phyloP scores from a whole-genome alignment of 1,284 basidiomycete species.

The Cystobasidiaceae sp. region DNA sequence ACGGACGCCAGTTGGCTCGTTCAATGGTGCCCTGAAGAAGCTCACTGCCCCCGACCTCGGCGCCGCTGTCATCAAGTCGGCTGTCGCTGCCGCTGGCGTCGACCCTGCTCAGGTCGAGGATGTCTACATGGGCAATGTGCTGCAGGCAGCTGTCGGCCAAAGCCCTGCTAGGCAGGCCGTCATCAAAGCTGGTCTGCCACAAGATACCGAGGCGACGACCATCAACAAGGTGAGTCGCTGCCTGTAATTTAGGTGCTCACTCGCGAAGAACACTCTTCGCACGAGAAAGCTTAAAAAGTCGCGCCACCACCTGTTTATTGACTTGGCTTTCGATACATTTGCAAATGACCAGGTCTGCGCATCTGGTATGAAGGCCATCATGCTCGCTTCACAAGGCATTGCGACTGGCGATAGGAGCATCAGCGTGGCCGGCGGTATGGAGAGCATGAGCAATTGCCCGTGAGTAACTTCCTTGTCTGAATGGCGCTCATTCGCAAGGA shows the following conservation, averaged over 20 bases:
- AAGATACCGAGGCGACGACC: slow-evolving; percentile 89
- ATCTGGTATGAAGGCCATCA: slow-evolving; percentile 50
- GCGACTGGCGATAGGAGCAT: slow-evolving; percentile 48
- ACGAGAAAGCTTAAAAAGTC: not conserved
- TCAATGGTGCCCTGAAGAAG: slow-evolving; percentile 83
- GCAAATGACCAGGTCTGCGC: slow-evolving; percentile 47
- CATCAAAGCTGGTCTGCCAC: slow-evolving; percentile 83
- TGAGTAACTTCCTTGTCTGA: slow-evolving; percentile 34
- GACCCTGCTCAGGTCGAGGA: slow-evolving; percentile 81
- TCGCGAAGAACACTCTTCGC: not conserved
- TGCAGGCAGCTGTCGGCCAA: slow-evolving; percentile 50
- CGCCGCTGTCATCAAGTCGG: slow-evolving; percentile 79
- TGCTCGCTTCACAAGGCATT: slow-evolving; percentile 50
- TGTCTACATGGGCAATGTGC: slow-evolving; percentile 83
- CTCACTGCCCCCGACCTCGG: slow-evolving; percentile 90
- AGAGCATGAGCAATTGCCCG: slow-evolving; percentile 50
- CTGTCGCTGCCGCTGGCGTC: slow-evolving; percentile 72
- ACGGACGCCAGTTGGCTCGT: slow-evolving; percentile 88
- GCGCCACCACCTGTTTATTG: not conserved
- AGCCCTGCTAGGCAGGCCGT: slow-evolving; percentile 50
- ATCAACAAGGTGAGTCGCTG: slow-evolving; percentile 63
- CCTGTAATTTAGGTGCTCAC: too few relatives aligned
- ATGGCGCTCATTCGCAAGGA: not conserved
- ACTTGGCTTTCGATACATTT: too few relatives aligned
- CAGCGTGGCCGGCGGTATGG: slow-evolving; percentile 51